Conservation (phyloP, 2,329 filamentous ascomycete genomes). For the Clarireedia paspali region DNA sequence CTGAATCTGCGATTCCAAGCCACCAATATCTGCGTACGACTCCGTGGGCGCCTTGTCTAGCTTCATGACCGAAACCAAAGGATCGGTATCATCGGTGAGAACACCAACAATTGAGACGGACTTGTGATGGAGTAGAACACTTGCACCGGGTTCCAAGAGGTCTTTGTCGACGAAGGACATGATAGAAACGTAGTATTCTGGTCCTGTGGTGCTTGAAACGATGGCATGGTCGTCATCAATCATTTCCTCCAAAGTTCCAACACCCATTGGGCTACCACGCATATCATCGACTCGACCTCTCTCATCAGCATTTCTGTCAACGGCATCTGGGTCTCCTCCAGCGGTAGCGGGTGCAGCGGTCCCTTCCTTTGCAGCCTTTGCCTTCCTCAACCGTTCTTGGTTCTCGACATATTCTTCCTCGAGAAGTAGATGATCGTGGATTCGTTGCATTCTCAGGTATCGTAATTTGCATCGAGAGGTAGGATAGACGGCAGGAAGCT, state of each 20-base stretch:
- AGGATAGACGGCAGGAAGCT: constrained; percentile 88
- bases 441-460: constrained; percentile 94
- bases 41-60: constrained; percentile 97
- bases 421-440: constrained; percentile 92
- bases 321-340: constrained; percentile 62
- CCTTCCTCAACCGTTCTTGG: constrained; percentile 89
- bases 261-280: constrained; percentile 97
- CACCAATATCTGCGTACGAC: constrained; percentile 97
- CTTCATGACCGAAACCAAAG: constrained; percentile 97
- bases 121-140: constrained; percentile 93
- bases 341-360: constrained; percentile 44
- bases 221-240: constrained; percentile 99
- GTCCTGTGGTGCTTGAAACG: constrained; percentile 92
- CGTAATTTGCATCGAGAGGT: constrained; percentile 96
- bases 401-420: constrained; percentile 99
- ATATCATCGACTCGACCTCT: constrained; percentile 94
- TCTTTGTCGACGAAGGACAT: constrained; percentile 99
- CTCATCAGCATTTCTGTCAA: constrained; percentile 88
- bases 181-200: constrained; percentile 99
- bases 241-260: constrained; percentile 95
- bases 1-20: constrained; percentile 89
- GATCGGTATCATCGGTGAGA: constrained; percentile 91
- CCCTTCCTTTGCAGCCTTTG: constrained; percentile 72
- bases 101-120: constrained; percentile 97
- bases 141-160: constrained; percentile 89